These are phyloP conservation scores for Pichia pseudocactophila DNA, from an alignment of 805 yeast species.

Conservation along the genomic window DNA sequence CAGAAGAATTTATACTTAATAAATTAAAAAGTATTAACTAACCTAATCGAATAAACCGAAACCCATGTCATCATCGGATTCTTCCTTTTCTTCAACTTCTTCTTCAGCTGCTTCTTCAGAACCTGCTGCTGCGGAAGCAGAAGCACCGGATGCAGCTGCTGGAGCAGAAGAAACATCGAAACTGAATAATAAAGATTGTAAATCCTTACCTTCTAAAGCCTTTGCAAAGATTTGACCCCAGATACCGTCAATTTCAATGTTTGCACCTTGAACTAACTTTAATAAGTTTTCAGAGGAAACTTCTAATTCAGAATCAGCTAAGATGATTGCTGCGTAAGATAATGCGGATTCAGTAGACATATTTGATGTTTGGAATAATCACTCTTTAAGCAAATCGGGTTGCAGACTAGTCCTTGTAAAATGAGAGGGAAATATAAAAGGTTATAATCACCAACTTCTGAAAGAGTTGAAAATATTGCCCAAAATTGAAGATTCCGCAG, in stretches of 20 bases:
- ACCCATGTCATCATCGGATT: conserved; percentile 80
- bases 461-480: neutral
- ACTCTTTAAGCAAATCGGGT: conserved; percentile 31
- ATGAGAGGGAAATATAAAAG: neutral
- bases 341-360: conserved; percentile 89
- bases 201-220: conserved; percentile 74
- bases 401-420: conserved; percentile 35
- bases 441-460: neutral
- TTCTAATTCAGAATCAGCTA: conserved; percentile 94
- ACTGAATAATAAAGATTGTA: conserved; percentile 57
- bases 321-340: conserved; percentile 96
- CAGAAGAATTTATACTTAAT: neutral
- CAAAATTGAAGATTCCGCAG: no score
- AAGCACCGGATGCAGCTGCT: conserved; percentile 40
- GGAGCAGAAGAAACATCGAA: conserved; percentile 43
- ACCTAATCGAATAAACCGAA: conserved; percentile 80
- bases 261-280: conserved; percentile 67
- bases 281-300: conserved; percentile 76
- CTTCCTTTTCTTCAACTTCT: conserved; percentile 57
- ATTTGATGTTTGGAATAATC: conserved; percentile 33
- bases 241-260: conserved; percentile 65
- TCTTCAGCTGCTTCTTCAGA: conserved; percentile 45
- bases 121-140: conserved; percentile 38
- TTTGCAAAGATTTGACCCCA: conserved; percentile 80
- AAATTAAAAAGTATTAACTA: neutral